Base-by-base conservation (phyloP, 371 early-diverging fungal species). In the Zychaea mexicana region DNA sequence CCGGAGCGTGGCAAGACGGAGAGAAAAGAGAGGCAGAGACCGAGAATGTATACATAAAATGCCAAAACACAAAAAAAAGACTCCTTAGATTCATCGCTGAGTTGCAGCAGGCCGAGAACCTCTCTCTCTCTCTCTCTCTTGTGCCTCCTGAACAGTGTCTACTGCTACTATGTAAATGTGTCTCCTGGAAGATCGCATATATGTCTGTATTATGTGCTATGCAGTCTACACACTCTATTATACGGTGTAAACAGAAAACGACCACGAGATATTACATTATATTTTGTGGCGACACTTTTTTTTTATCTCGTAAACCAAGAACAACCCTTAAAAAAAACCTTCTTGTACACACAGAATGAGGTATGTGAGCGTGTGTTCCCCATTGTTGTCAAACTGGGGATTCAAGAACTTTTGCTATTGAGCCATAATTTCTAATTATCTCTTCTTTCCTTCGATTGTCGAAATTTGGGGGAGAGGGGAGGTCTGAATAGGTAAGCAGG, bases 21-120 rank as follows among this genome's bases (percentile, higher is more conserved):
- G 38, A 36, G 38, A 36, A 15, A 36, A 15, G 38, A 15, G 38
- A 15, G 38, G 9, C 38, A 36, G n/a, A n/a, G n/a, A n/a, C n/a
- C n/a, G n/a, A n/a, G n/a, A n/a, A n/a, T n/a, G n/a, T n/a, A n/a
- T n/a, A n/a, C n/a, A n/a, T n/a, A n/a, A n/a, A n/a, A n/a, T n/a
- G n/a, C n/a, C n/a, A n/a, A n/a, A n/a, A n/a, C n/a, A 49, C 9
- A 47, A 5, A 3, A 1, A 4, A 22, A 6, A 22, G 10, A 49
- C 49, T 49, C 49, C 49, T 49, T 49, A 49, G 12, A 49, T 49
- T n/a, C 49, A 36, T 36, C 15, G 38, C 38, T 36, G 38, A 36
- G 38, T 9, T 49, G 49, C 49, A 49, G 21, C 49, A 49, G n/a
- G 49, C n/a, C 49, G 49, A 49, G 49, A 49, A 49, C 46, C n/a